Conservation (phyloP, 306 rosid genomes). For the Hippophae tibetana region DNA sequence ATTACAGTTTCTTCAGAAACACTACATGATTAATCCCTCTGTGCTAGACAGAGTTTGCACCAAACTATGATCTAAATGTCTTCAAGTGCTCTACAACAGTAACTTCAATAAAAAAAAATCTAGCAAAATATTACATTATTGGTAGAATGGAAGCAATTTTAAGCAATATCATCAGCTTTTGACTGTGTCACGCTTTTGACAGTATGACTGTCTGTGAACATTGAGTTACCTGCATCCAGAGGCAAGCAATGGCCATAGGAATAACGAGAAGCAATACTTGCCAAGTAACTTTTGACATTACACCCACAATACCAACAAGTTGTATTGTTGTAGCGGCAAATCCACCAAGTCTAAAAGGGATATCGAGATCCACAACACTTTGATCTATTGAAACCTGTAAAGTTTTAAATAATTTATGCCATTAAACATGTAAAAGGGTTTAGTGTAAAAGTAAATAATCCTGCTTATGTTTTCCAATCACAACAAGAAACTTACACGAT, state of each 20-base stretch:
- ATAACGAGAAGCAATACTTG: conserved; percentile 82
- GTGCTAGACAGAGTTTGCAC: no score
- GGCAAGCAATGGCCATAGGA: conserved; percentile 89
- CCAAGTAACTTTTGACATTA: conserved; percentile 87
- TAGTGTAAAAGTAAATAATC: not conserved
- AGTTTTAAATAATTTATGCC: conserved; percentile 15
- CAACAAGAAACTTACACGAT: conserved; percentile 53
- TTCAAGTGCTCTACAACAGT: no score
- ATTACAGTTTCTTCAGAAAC: no score
- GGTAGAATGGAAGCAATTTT: not conserved
- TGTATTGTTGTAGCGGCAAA: conserved; percentile 92
- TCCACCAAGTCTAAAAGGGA: conserved; percentile 95
- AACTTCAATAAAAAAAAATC: no score
- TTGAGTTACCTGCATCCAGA: conserved; percentile 94
- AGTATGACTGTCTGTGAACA: conserved; percentile 1
- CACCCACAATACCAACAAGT: conserved; percentile 84
- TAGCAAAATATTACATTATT: no score
- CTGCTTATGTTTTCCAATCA: not conserved
- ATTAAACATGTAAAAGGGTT: conserved; percentile 21
- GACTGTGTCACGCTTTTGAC: not conserved
- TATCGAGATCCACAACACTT: conserved; percentile 98
- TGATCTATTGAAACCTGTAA: conserved; percentile 82
- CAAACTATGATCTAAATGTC: no score
- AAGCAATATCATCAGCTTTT: not conserved
- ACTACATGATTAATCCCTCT: no score